phyloP scores from a whole-genome alignment of 352 stramenopile genomes.

The Sclerospora graminicola region DNA sequence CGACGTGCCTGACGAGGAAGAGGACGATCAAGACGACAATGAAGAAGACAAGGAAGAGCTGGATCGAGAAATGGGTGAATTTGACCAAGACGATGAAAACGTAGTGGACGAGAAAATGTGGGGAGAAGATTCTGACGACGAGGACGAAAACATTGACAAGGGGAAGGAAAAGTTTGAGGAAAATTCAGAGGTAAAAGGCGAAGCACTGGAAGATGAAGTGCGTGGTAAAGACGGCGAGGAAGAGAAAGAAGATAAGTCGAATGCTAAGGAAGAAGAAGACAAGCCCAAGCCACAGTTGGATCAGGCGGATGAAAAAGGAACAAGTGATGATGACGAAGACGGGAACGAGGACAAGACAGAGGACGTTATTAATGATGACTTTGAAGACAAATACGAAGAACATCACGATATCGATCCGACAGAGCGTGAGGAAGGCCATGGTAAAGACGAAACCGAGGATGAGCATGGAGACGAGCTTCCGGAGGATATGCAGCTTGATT shows the following conservation, averaged over 20 bases:
- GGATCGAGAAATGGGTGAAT: slow-evolving; percentile 98
- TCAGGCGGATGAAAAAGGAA: slow-evolving; percentile 30
- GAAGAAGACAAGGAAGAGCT: slow-evolving; percentile 92
- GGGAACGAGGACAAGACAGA: slow-evolving; percentile 49
- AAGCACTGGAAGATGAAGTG: slow-evolving; percentile 83
- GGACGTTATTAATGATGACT: slow-evolving; percentile 88
- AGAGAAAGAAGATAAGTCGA: slow-evolving; percentile 57
- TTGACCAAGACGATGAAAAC: slow-evolving; percentile 93
- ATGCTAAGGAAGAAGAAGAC: slow-evolving; percentile 38
- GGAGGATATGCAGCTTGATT: slow-evolving; percentile 81
- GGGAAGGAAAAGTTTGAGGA: slow-evolving; percentile 93
- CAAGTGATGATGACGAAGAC: slow-evolving; percentile 22
- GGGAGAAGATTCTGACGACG: slow-evolving; percentile 88
- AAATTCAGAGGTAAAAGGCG: slow-evolving; percentile 66
- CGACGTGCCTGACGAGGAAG: slow-evolving; percentile 91
- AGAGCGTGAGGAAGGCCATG: slow-evolving; percentile 42
- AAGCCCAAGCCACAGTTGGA: slow-evolving; percentile 44
- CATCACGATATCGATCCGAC: slow-evolving; percentile 53
- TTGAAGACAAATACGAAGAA: slow-evolving; percentile 81
- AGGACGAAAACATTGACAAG: slow-evolving; percentile 92
- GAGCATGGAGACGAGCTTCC: slow-evolving; percentile 65
- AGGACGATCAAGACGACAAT: slow-evolving; percentile 80
- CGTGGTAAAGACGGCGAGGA: slow-evolving; percentile 85
- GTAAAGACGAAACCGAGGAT: slow-evolving; percentile 46
- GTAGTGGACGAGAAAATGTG: slow-evolving; percentile 99